Conservation (phyloP, 495 filamentous ascomycete species). For the Trichoderma erinaceum region DNA sequence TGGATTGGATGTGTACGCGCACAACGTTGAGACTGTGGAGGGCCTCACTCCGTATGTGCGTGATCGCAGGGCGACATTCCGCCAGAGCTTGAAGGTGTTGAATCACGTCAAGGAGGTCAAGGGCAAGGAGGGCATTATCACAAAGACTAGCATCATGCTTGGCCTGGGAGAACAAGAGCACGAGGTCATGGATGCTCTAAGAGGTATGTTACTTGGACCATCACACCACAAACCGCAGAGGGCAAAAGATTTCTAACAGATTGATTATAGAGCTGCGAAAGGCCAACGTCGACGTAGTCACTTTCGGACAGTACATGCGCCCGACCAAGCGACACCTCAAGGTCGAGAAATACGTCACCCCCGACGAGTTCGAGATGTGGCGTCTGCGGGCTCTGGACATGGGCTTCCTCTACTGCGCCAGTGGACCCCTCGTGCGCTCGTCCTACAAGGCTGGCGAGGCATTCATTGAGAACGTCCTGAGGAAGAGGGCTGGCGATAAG, state of each 20-base stretch:
- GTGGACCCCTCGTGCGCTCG: conserved; percentile 83
- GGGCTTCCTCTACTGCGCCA: conserved; percentile 95
- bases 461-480: conserved; percentile 96
- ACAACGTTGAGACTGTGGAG: conserved; percentile 96
- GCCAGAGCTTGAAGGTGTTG: conserved; percentile 76
- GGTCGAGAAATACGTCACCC: conserved; percentile 88
- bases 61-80: conserved; percentile 84
- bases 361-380: conserved; percentile 86
- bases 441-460: conserved; percentile 97
- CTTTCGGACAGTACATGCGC: conserved; percentile 98
- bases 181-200: conserved; percentile 75
- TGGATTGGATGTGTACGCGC: conserved; percentile 92
- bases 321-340: conserved; percentile 97
- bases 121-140: conserved; percentile 63
- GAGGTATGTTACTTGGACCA: conserved; percentile 37
- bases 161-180: conserved; percentile 88
- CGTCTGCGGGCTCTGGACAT: conserved; percentile 81
- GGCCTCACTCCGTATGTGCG: conserved; percentile 80
- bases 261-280: conserved; percentile 58
- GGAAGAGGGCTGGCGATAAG: conserved; percentile 63
- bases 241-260: conserved; percentile 16
- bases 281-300: conserved; percentile 84
- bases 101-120: conserved; percentile 71
- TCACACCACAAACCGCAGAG: not conserved
- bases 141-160: conserved; percentile 96